Percentiles rank a stretch among this genome's conserved stretches.
Evolutionary conservation across 1,284 basidiomycete genomes (phyloP).

Genomic region (Ustilago tritici): DNA sequence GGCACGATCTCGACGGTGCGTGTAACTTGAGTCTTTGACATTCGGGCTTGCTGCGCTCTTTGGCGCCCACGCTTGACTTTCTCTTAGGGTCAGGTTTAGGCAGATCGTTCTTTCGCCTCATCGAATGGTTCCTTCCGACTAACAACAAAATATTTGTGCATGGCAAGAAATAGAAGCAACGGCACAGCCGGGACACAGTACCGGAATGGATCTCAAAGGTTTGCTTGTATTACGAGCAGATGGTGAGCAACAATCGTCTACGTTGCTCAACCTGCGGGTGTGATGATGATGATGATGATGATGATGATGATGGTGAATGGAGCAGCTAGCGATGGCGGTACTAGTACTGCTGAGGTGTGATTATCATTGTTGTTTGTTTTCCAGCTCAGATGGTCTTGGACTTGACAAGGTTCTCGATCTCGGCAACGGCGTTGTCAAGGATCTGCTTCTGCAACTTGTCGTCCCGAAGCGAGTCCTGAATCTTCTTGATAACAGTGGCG

Average conservation of each 20-base stretch:
- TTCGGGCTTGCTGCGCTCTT: too few relatives aligned
- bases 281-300: conserved; percentile 2
- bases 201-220: conserved; percentile 3
- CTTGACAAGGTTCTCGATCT: conserved; percentile 79
- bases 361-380: neutral
- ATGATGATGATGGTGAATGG: neutral
- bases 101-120: neutral
- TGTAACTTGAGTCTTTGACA: too few relatives aligned
- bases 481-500: conserved; percentile 86
- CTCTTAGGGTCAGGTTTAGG: neutral
- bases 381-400: conserved; percentile 66
- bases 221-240: conserved; percentile 25
- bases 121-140: neutral
- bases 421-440: conserved; percentile 82
- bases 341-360: neutral
- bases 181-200: too few relatives aligned
- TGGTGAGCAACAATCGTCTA: conserved; percentile 7
- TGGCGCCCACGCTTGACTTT: neutral
- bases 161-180: neutral
- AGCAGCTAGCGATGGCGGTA: neutral
- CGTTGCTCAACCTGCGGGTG: conserved; percentile 7
- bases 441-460: conserved; percentile 95
- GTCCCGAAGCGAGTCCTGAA: conserved; percentile 84
- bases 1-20: too few relatives aligned
- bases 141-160: neutral